A percentile compares a stretch with the other conserved stretches of the same genome.
These are phyloP conservation scores for Elongisporangium undulatum DNA, from an alignment of 352 stramenopile genomes.

Conservation along the genomic window DNA sequence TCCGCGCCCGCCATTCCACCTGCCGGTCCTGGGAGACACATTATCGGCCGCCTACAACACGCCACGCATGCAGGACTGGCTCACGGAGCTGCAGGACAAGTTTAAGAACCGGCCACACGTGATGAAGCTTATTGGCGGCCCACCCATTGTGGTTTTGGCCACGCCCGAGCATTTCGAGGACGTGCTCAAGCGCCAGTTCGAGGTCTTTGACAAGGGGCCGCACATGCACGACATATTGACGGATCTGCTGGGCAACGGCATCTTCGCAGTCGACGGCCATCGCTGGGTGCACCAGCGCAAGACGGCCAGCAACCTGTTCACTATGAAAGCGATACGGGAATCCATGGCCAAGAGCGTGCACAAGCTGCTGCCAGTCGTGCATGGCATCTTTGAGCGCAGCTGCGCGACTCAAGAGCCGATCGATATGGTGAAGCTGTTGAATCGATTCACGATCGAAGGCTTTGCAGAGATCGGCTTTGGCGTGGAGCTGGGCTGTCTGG, in stretches of 20 bases:
- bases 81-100: slow-evolving; percentile 40
- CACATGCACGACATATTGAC: slow-evolving; percentile 22
- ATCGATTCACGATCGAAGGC: slow-evolving; percentile 22
- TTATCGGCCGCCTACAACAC: slow-evolving; percentile 30
- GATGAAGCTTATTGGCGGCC: slow-evolving; percentile 24
- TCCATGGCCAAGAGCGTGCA: slow-evolving; percentile 31
- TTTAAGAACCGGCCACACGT: slow-evolving; percentile 37
- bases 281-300: slow-evolving; percentile 71
- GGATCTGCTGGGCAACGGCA: slow-evolving; percentile 58
- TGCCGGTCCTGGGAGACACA: slow-evolving; percentile 46
- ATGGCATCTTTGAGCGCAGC: slow-evolving; percentile 14
- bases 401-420: slow-evolving; percentile 7
- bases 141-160: slow-evolving; percentile 36
- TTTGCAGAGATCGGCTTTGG: slow-evolving; percentile 1
- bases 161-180: slow-evolving; percentile 45
- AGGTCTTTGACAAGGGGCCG: slow-evolving; percentile 65
- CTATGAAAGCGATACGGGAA: slow-evolving; percentile 25
- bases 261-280: slow-evolving; percentile 59
- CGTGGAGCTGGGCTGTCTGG: slow-evolving; percentile 1
- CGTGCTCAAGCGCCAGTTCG: slow-evolving; percentile 53
- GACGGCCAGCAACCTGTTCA: slow-evolving; percentile 83
- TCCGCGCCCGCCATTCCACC: slow-evolving; percentile 23
- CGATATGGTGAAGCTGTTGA: slow-evolving; percentile 36
- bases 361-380: slow-evolving; percentile 18
- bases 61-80: slow-evolving; percentile 55